Conservation (phyloP, 306 rosid species). For the Carpinus fangiana region DNA sequence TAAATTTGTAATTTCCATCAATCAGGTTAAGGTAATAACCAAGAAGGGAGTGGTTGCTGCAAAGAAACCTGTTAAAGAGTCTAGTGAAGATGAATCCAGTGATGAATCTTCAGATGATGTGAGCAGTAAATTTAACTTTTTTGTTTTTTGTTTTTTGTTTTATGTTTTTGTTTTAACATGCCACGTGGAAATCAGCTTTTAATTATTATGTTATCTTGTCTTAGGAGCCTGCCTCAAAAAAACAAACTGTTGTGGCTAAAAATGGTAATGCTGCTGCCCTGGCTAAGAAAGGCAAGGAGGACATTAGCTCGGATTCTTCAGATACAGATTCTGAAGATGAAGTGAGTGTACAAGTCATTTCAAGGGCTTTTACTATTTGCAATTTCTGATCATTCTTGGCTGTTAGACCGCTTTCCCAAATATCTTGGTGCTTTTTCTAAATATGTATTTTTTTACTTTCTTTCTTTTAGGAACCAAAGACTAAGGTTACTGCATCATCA, state of each 20-base stretch:
- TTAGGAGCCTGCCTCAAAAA: not conserved
- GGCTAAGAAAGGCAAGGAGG: conserved; percentile 20
- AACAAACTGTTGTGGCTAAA: conserved; percentile 14
- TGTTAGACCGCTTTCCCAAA: not conserved
- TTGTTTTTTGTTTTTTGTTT: too few species aligned
- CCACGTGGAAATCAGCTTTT: not conserved
- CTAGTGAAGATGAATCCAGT: conserved; percentile 22
- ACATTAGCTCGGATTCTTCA: conserved; percentile 31
- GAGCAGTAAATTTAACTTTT: too few species aligned
- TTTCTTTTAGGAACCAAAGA: conserved; percentile 37
- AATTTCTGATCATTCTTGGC: not conserved
- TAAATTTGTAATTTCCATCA: too few species aligned
- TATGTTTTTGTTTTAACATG: too few species aligned
- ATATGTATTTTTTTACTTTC: not conserved
- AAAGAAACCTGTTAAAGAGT: not conserved
- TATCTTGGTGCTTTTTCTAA: not conserved
- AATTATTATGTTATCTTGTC: not conserved
- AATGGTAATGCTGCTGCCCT: conserved; percentile 20
- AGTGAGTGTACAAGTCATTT: conserved; percentile 33
- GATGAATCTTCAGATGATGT: not conserved
- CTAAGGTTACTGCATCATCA: conserved; percentile 19
- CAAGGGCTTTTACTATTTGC: too few species aligned
- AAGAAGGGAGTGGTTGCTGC: too few species aligned
- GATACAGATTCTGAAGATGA: conserved; percentile 46
- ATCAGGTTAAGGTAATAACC: too few species aligned